Base-by-base conservation (phyloP, 1,284 basidiomycete species). In the Moesziomyces globuligerus region DNA sequence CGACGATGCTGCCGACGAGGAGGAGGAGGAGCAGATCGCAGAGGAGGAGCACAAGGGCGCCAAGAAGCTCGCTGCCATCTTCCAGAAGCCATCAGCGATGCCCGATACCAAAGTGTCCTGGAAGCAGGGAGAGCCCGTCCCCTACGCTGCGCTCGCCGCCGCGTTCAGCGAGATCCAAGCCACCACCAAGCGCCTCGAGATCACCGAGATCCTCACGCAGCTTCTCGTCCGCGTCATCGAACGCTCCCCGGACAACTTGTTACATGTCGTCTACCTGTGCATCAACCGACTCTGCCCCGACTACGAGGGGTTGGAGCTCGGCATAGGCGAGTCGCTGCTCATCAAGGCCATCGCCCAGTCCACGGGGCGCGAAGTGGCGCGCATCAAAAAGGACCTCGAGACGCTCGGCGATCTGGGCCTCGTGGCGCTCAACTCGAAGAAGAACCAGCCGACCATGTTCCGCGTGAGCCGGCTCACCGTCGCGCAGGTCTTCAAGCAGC, bases 261-360 rank as follows among this genome's bases (percentile, higher is more conserved):
- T 98, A 13, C 91, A 93, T 78, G 88, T 90, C 0, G 90, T 98
- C 3, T 99, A 99, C 79, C 87, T 99, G 3, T 98, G 95, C 81
- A 97, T 98, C 83, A 99, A 99, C 81, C 86, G 94, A 90, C 83
- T 98, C 43, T 91, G 93, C 75, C 95, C 96, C 10, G 96, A 98
- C 83, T 98, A 98, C 83, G 86, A 93, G 71, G 95, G 96, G 4
- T 87, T 97, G 42, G 96, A 99, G 82, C 87, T 99, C 0, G 96
- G 96, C 28, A 95, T 98, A 59, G 96, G 96, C 26, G 96, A 99
- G 83, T 92, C 91, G 66, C 84, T 98, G 20, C 86, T 99, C 29
- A 88, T 98, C 81, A 98, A 98, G 80, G 94, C 96, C 15, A 98
- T 99, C 57, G 91, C 89, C 20, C 92, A 97, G 83, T 93, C 92